Evolutionary conservation across 257 asterid genomes (phyloP).

Genomic region (Scutellaria baicalensis): DNA sequence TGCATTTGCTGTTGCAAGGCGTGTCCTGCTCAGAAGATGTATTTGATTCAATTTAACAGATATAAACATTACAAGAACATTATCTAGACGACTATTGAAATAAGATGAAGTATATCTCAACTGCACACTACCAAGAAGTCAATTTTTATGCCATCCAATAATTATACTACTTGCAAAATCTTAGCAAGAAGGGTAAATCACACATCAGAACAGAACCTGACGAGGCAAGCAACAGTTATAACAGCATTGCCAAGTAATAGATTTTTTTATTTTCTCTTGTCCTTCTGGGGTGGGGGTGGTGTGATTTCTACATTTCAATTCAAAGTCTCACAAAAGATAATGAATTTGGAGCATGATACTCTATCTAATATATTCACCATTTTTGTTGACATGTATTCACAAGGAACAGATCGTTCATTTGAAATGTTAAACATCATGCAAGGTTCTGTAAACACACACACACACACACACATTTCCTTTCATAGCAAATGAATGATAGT

Average conservation of each 20-base stretch:
- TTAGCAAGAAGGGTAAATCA: neutral
- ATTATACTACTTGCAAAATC: neutral
- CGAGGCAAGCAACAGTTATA: neutral
- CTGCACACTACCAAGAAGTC: neutral
- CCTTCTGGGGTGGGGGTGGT: neutral
- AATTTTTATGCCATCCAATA: neutral
- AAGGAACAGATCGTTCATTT: neutral
- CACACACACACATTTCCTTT: neutral
- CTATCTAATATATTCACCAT: neutral
- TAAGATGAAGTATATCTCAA: neutral
- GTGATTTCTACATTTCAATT: neutral
- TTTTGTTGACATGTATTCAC: neutral
- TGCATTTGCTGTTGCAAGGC: conserved; percentile 55
- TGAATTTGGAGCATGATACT: neutral
- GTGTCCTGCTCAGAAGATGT: conserved; percentile 47
- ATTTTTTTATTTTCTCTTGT: neutral
- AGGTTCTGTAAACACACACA: neutral
- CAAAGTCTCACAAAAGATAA: neutral
- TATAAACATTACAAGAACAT: neutral
- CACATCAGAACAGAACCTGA: neutral
- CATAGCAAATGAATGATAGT: neutral
- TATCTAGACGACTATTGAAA: neutral
- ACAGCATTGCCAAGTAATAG: neutral
- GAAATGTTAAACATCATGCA: neutral
- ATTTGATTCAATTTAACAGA: neutral